Conservation (phyloP, 1,139 yeast species). For the Spathaspora jeffriesii region DNA sequence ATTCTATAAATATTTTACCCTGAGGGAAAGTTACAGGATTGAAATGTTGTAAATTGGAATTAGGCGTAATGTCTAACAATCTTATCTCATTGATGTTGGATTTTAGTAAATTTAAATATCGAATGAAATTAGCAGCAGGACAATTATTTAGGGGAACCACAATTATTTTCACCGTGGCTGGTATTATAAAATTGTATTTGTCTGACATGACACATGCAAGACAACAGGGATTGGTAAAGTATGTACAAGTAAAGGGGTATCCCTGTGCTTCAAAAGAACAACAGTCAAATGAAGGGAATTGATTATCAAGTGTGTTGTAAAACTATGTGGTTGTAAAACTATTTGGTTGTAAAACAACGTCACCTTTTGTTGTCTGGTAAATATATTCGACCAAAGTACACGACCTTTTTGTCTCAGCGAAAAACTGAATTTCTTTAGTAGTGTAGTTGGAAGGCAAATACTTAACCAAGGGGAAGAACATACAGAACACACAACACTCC, state of each 20-base stretch:
- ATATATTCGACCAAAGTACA: not conserved
- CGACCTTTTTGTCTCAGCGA: not conserved
- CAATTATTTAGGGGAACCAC: conserved; percentile 73
- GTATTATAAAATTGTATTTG: conserved; percentile 37
- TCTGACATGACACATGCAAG: conserved; percentile 15
- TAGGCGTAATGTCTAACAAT: conserved; percentile 73
- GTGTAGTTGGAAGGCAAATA: conserved; percentile 7
- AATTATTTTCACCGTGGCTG: conserved; percentile 67
- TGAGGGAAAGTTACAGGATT: conserved; percentile 86
- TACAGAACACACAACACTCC: not conserved
- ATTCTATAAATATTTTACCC: conserved; percentile 68
- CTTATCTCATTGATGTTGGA: conserved; percentile 60
- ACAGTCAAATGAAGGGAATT: not conserved
- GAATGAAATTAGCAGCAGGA: conserved; percentile 45
- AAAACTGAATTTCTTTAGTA: too few species aligned
- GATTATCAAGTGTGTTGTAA: not conserved
- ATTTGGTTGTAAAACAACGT: not conserved
- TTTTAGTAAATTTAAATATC: conserved; percentile 46
- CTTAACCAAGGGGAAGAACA: not conserved
- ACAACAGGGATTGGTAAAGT: not conserved
- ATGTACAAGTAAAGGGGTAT: not conserved
- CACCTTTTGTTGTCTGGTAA: not conserved
- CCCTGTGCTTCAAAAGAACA: not conserved
- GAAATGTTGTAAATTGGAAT: conserved; percentile 55
- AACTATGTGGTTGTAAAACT: not conserved